phyloP scores from a whole-genome alignment of 306 rosid genomes.

The Echinosophora koreensis region DNA sequence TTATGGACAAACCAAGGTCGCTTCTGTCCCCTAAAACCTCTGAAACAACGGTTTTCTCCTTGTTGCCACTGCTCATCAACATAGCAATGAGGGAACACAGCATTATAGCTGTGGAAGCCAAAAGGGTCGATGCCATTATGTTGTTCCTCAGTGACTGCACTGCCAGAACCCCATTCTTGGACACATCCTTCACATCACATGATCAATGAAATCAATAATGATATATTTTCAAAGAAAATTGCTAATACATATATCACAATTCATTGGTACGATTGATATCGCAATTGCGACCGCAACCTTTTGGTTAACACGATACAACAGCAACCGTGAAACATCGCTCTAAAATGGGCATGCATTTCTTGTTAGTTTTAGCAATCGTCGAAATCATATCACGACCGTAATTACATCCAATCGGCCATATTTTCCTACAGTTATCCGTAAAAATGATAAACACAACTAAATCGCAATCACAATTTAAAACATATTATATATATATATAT shows the following conservation, averaged over 20 bases:
- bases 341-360: no score
- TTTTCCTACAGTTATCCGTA: no score
- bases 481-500: no score
- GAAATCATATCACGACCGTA: no score
- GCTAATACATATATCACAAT: not conserved
- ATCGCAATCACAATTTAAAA: no score
- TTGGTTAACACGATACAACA: no score
- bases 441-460: no score
- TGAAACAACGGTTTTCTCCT: not conserved
- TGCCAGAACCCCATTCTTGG: slow-evolving; percentile 81
- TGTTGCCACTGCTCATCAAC: slow-evolving; percentile 57
- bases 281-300: no score
- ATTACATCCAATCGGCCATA: no score
- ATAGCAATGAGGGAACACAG: slow-evolving; percentile 82
- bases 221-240: not conserved
- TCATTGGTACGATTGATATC: no score
- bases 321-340: no score
- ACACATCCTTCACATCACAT: slow-evolving; percentile 56
- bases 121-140: slow-evolving; percentile 92
- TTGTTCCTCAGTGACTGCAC: slow-evolving; percentile 89
- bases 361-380: no score
- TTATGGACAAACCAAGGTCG: slow-evolving; percentile 57
- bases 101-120: slow-evolving; percentile 93
- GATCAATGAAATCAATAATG: not conserved
- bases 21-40: slow-evolving; percentile 62